A percentile compares a stretch with the other conserved stretches of the same genome.
Evolutionary conservation across 129 eudicot genomes (phyloP).

Genomic region (Sambucus nigra): DNA sequence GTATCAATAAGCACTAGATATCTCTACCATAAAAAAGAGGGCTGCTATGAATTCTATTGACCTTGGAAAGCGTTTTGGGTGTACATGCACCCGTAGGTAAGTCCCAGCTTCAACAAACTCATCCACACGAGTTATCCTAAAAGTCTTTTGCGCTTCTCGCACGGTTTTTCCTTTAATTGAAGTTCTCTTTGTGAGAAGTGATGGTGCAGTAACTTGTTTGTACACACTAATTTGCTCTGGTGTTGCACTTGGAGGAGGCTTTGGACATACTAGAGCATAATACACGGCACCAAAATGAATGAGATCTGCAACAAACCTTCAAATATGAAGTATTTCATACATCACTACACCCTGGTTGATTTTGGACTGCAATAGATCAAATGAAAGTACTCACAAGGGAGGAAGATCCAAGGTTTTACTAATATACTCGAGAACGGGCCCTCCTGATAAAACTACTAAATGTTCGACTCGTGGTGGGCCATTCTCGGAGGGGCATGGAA

Average conservation of each 20-base stretch:
- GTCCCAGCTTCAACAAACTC: constrained; percentile 85
- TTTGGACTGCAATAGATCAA: constrained; percentile 1
- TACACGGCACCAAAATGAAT: constrained; percentile 89
- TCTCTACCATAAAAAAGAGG: not conserved
- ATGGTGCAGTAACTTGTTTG: constrained; percentile 59
- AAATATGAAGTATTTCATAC: constrained; percentile 17
- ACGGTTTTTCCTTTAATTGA: constrained; percentile 87
- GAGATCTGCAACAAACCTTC: constrained; percentile 92
- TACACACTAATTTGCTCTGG: constrained; percentile 50
- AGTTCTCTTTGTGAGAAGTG: constrained; percentile 47
- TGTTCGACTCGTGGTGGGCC: constrained; percentile 71
- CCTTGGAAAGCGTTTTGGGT: constrained; percentile 96
- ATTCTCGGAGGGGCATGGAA: constrained; percentile 67
- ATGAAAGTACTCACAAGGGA: constrained; percentile 46
- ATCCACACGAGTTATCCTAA: constrained; percentile 46
- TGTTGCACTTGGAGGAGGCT: constrained; percentile 86
- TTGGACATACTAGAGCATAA: constrained; percentile 87
- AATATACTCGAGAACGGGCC: constrained; percentile 55
- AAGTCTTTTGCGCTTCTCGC: constrained; percentile 85
- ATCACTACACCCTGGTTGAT: constrained; percentile 4
- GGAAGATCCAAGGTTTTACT: constrained; percentile 58
- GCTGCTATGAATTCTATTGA: constrained; percentile 10
- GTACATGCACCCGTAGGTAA: constrained; percentile 86
- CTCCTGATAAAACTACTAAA: constrained; percentile 72
- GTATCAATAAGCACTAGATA: constrained; percentile 4